Conservation (phyloP, 1,284 basidiomycete genomes). For the Malassezia caprae region DNA sequence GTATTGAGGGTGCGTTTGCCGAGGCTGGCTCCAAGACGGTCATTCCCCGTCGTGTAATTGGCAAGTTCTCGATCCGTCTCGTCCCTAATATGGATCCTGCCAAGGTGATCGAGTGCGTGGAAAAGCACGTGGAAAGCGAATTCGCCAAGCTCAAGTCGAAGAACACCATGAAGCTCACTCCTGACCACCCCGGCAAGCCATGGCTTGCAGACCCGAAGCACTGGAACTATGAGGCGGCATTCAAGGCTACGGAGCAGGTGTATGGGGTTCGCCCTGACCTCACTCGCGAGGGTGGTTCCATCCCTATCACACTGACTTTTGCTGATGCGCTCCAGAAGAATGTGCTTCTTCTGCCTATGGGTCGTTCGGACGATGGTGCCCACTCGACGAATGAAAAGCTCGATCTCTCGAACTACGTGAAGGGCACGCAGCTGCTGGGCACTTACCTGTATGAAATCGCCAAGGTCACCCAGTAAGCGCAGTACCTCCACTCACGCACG, state of each 20-base stretch:
- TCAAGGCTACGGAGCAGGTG: conserved; percentile 67
- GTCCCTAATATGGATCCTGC: conserved; percentile 74
- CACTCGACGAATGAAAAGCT: conserved; percentile 94
- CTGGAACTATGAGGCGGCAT: conserved; percentile 91
- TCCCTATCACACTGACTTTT: conserved; percentile 91
- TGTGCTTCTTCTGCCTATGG: conserved; percentile 80
- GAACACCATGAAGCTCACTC: conserved; percentile 38
- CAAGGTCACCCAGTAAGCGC: neutral
- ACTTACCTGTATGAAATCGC: conserved; percentile 62
- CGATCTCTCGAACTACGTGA: conserved; percentile 81
- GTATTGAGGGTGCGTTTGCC: conserved; percentile 93
- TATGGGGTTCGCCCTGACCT: conserved; percentile 76
- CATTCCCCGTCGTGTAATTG: conserved; percentile 78
- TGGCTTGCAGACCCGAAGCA: conserved; percentile 54
- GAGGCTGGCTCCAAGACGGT: conserved; percentile 67
- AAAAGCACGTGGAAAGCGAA: conserved; percentile 38
- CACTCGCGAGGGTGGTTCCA: conserved; percentile 88
- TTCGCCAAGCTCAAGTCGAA: conserved; percentile 43
- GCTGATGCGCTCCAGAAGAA: conserved; percentile 57
- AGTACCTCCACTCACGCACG: neutral
- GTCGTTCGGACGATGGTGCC: conserved; percentile 63
- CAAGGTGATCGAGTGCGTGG: conserved; percentile 37
- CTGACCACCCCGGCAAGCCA: conserved; percentile 44
- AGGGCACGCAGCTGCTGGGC: conserved; percentile 64
- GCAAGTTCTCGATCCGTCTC: conserved; percentile 53